These are phyloP conservation scores for Suillus tomentosus DNA, from an alignment of 768 basidiomycete genomes.

Conservation along the genomic window DNA sequence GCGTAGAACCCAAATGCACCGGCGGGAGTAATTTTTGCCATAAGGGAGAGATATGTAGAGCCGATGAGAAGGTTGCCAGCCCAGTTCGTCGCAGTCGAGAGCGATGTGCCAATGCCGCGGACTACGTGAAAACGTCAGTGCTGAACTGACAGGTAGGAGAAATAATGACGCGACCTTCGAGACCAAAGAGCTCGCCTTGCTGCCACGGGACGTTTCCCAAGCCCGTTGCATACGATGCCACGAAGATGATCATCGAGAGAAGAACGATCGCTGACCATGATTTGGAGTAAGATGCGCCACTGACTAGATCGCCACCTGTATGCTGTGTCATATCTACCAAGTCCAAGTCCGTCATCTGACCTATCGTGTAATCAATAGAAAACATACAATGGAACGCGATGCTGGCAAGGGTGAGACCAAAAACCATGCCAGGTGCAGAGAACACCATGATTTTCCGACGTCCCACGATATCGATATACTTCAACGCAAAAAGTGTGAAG, in stretches of 20 bases:
- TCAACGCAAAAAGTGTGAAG: conserved; percentile 75
- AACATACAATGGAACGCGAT: conserved; percentile 67
- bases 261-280: conserved; percentile 70
- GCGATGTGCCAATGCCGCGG: conserved; percentile 74
- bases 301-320: conserved; percentile 61
- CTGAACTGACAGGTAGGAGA: neutral
- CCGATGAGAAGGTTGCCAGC: conserved; percentile 73
- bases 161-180: conserved; percentile 54
- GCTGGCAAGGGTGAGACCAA: conserved; percentile 63
- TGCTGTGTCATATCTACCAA: conserved; percentile 55
- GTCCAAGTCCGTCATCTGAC: neutral
- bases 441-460: conserved; percentile 69
- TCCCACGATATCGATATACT: conserved; percentile 68
- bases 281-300: conserved; percentile 57
- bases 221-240: conserved; percentile 79
- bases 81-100: conserved; percentile 81
- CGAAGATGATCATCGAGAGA: conserved; percentile 82
- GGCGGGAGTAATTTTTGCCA: conserved; percentile 70
- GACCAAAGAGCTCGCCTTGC: conserved; percentile 79
- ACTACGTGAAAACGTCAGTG: conserved; percentile 38
- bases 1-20: conserved; percentile 81
- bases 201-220: conserved; percentile 87
- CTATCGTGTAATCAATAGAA: neutral
- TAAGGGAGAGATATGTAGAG: conserved; percentile 79
- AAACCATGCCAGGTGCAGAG: conserved; percentile 73